A percentile compares a stretch with the other conserved stretches of the same genome.
These are phyloP conservation scores for Phytophthora kernoviae DNA, from an alignment of 352 stramenopile genomes.

Conservation along the genomic window DNA sequence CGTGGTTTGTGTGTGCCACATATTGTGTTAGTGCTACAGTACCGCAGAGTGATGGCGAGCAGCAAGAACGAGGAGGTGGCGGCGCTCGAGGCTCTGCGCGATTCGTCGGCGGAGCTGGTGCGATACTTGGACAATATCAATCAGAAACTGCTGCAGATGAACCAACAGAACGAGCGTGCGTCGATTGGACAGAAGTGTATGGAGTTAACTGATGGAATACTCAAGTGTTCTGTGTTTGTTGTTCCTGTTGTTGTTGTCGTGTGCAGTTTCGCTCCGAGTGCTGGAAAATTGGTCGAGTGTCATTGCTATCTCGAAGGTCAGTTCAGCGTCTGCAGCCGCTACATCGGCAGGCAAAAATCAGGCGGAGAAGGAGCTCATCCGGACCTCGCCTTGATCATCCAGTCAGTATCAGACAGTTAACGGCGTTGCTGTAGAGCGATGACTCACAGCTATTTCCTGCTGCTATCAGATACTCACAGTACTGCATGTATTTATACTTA, in stretches of 20 bases:
- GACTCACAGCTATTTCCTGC: not conserved
- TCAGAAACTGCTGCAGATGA: constrained; percentile 73
- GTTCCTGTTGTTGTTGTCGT: not conserved
- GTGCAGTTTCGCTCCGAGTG: constrained; percentile 72
- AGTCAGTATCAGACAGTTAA: too few species aligned
- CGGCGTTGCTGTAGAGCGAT: not conserved
- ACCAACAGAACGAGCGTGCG: constrained; percentile 83
- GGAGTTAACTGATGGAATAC: not conserved
- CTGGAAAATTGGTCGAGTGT: constrained; percentile 86
- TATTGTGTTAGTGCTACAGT: constrained; percentile 6
- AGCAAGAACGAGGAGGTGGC: constrained; percentile 81
- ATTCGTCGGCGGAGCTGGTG: constrained; percentile 79
- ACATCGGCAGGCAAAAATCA: constrained; percentile 31
- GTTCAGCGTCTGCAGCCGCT: constrained; percentile 24
- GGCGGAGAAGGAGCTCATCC: constrained; percentile 57
- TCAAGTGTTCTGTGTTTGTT: constrained; percentile 2
- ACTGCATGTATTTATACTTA: not conserved
- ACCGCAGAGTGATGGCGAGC: constrained; percentile 28
- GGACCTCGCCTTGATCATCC: constrained; percentile 42
- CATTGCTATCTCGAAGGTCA: constrained; percentile 72
- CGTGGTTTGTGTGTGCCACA: not conserved
- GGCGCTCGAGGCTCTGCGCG: constrained; percentile 77
- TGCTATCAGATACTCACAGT: too few species aligned
- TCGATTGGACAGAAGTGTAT: not conserved
- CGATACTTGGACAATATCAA: constrained; percentile 79